phyloP scores from a whole-genome alignment of 495 filamentous ascomycete genomes.

The Penicillium nucicola region DNA sequence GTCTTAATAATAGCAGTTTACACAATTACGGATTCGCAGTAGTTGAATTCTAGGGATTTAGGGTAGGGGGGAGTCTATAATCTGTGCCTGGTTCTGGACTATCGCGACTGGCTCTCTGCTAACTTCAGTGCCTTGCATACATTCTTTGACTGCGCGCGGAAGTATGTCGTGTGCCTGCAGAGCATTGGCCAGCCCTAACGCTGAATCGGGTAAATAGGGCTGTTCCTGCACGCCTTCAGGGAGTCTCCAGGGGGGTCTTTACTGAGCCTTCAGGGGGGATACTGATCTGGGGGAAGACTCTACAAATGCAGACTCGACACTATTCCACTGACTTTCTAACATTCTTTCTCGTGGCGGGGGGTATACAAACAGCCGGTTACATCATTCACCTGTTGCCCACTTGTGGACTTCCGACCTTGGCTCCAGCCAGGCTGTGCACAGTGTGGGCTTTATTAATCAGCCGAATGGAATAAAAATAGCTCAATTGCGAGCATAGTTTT shows the following conservation, averaged over 20 bases:
- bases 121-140: not conserved
- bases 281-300: not conserved
- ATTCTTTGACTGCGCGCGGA: not conserved
- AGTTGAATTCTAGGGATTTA: too few relatives aligned
- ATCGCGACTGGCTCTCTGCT: too few relatives aligned
- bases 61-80: too few relatives aligned
- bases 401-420: too few relatives aligned
- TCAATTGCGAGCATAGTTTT: too few relatives aligned
- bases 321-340: not conserved
- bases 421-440: too few relatives aligned
- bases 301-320: not conserved
- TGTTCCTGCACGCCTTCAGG: conserved; percentile 6
- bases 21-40: too few relatives aligned
- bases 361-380: not conserved
- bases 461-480: too few relatives aligned
- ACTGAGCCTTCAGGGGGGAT: conserved; percentile 5
- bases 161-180: conserved; percentile 18
- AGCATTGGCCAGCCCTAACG: conserved; percentile 19
- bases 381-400: not conserved
- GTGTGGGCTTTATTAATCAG: not conserved
- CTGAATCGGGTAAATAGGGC: conserved; percentile 27
- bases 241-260: too few relatives aligned
- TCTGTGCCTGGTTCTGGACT: too few relatives aligned
- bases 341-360: not conserved
- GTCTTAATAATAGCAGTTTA: too few relatives aligned